Evolutionary conservation across 2,329 filamentous ascomycete genomes (phyloP), one percentile per base, ranked within the genome.

Genomic region (Cercospora janseana): DNA sequence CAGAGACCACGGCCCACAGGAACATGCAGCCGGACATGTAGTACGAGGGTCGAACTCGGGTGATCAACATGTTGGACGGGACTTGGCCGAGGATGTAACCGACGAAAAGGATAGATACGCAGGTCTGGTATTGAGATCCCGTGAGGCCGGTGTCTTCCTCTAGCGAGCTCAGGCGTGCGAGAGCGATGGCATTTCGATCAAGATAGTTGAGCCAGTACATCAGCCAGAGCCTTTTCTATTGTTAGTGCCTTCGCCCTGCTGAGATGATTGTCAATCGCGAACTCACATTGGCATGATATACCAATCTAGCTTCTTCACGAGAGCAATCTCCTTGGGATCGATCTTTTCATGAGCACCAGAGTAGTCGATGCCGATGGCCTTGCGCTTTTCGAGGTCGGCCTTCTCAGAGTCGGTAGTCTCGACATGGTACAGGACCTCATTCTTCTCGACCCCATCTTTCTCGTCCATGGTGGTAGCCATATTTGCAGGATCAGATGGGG

Each of bases 121-220:
- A 67, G 16, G 69, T 71, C 44, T 70, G 67, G 48, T 70, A 72
- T 49, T 72, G 65, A 10, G 66, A 70, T 3, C 70, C 70, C 1
- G 60, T 59, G 56, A 75, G 65, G 8, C 64, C 61, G 13, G 73
- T 62, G 41, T 77, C 75, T 5, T 70, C 59, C 49, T 74, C 72
- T 4, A 76, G 56, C 20, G 44, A 46, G 47, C 43, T 53, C 15
- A 62, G 38, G 40, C 72, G 68, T 4, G 74, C 74, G 34, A 74
- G 72, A 0, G 72, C 72, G 45, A 78, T 76, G 21, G 73, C 74
- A 49, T 76, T 76, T 21, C 63, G 51, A 46, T 64, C 62, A 4
- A 64, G 55, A 24, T 63, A 64, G 42, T 64, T 64, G 20, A 63
- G 54, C 45, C 56, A 57, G 41, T 63, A 63, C 59, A 63, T 59